Base-by-base conservation (phyloP, 2,329 filamentous ascomycete genomes). In the Fusarium circinatum region DNA sequence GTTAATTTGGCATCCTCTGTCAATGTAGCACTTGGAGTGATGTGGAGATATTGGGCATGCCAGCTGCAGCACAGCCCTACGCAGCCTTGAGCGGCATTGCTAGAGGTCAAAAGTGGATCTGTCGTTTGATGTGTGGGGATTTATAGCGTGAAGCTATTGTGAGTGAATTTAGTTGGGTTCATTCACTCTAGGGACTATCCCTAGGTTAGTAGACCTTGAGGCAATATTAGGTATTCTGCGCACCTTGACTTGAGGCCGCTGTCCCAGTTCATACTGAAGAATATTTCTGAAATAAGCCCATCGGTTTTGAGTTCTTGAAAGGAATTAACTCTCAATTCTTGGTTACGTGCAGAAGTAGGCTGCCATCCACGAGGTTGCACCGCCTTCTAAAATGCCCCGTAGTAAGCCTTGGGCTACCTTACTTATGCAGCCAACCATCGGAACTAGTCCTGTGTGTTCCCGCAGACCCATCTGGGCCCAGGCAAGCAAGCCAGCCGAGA, bases 21-120 rank as follows among this genome's bases (percentile, higher is more conserved):
- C 17, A 18, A n/a, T 11, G 30, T 51, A 24, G n/a, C 44, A 38
- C 22, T n/a, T 26, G 13, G 30, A 28, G 32, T 26, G 39, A 18
- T 54, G 51, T 54, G 32, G 34, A 54, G 24, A 28, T 24, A 30
- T 13, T 38, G 24, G 30, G 56, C 34, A 60, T 67, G 63, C 41
- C 66, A 36, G 47, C 41, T 62, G 47, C 22, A 62, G 47, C 56
- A 68, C 48, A 68, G 65, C 64, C 63, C 52, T 61, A 48, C 17
- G 56, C 26, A 52, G 45, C 28, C 34, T 51, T n/a, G 26, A 52
- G 30, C n/a, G 64, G 64, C 42, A 48, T 62, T 24, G 64, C 42
- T 68, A n/a, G 47, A 32, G 9, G 24, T 49, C 20, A 24, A 44
- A 58, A 24, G 32, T 42, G 36, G 30, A 34, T 20, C n/a, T 24